These are phyloP conservation scores for Fusarium dlaminii DNA, from an alignment of 2,329 filamentous ascomycete species.

Conservation along the genomic window DNA sequence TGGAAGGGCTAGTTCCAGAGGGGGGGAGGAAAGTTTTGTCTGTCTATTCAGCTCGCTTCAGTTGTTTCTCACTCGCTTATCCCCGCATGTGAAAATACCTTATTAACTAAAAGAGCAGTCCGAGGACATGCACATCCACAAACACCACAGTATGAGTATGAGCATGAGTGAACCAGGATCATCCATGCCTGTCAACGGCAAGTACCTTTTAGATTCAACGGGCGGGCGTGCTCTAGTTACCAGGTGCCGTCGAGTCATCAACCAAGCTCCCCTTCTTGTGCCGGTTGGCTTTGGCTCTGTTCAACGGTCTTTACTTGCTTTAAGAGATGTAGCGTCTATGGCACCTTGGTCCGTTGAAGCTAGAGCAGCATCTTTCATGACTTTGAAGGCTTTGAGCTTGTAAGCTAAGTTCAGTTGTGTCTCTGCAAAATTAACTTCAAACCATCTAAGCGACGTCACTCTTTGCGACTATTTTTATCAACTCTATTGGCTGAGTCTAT, in stretches of 20 bases:
- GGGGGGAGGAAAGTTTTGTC: conserved; percentile 19
- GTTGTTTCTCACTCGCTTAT: conserved; percentile 5
- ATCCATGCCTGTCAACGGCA: not conserved
- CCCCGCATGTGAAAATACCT: conserved; percentile 8
- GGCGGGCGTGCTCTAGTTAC: not conserved
- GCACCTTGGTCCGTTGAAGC: conserved; percentile 7
- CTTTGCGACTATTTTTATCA: not conserved
- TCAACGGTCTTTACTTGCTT: not conserved
- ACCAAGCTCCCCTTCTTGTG: not conserved
- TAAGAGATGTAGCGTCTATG: not conserved
- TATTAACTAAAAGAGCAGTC: not conserved
- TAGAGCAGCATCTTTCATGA: conserved; percentile 7
- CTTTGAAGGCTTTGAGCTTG: conserved; percentile 2
- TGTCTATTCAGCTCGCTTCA: conserved; percentile 4
- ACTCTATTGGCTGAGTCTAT: not conserved
- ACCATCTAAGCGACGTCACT: conserved; percentile 8
- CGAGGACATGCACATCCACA: not conserved
- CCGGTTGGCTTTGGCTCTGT: not conserved
- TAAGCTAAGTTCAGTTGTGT: not conserved
- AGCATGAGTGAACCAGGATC: not conserved
- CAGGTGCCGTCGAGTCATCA: not conserved
- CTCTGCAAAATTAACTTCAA: not conserved
- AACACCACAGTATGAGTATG: not conserved
- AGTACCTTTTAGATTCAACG: conserved; percentile 13
- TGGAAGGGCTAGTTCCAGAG: not conserved